Evolutionary conservation across 2,329 filamentous ascomycete species (phyloP), one percentile per base, ranked within the genome.

Genomic region (Clonostachys byssicola): DNA sequence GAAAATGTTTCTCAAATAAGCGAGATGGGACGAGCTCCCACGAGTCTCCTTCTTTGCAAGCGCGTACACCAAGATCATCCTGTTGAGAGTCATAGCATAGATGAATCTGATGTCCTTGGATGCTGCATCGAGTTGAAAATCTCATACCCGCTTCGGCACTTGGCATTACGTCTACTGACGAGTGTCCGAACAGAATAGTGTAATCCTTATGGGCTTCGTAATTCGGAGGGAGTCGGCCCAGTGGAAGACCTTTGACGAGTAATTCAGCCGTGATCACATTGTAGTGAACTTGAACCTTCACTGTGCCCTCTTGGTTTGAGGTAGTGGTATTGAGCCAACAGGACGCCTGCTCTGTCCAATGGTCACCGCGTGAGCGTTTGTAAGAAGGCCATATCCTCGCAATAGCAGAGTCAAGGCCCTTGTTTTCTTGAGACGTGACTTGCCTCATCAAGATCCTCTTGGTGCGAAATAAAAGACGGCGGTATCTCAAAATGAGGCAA

Each of bases 231-330:
- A 83, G 62, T 3, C 72, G 66, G 5, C 67, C 57, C 0, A 81
- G 52, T 0, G 75, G 78, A 2, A 61, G 40, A 0, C 79, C 78
- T 47, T 81, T 67, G 1, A 83, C 68, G 0, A 81, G 63, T 0
- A 85, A 59, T 20, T 73, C 64, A 0, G 73, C 78, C 1, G 66
- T 74, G 3, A 85, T 51, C 1, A 80, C 43, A 50, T 80, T 78
- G 51, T 73, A 74, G 23, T 75, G 68, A 5, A 78, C 64, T 4
- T 33, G 6, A 18, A 63, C 20, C 36, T 39, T 30, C 23, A 30
- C 23, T 10, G 23, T 30, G 23, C 23, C 9, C 10, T 30, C 8
- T 10, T 30, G 23, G 23, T 30, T 30, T 3, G 23, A 30, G 23
- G 23, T 30, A 30, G 23, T 30, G 23, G 23, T 30, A 8, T 30